Evolutionary conservation across 2,329 filamentous ascomycete species (phyloP).

Genomic region (Penicillium sp.): DNA sequence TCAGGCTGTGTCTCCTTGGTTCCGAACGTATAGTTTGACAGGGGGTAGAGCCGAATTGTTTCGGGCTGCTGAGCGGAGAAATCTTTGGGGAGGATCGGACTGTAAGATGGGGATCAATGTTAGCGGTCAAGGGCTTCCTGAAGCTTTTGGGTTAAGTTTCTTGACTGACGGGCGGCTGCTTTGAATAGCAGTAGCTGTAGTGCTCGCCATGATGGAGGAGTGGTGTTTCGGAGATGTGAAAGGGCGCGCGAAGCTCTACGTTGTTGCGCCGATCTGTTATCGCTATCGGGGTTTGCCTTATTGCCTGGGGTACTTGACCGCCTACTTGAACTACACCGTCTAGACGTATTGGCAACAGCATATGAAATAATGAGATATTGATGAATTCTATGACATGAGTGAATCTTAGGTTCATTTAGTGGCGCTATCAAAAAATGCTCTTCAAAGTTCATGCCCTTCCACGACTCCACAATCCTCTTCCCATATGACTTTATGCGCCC

Average conservation of each 20-base stretch:
- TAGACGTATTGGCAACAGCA: neutral
- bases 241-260: conserved; percentile 2
- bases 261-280: conserved; percentile 11
- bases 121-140: neutral
- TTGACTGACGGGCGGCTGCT: conserved; percentile 65
- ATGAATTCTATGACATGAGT: no score
- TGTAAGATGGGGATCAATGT: conserved; percentile 25
- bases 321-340: neutral
- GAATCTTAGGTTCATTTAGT: neutral
- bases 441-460: conserved; percentile 1
- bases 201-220: conserved; percentile 69
- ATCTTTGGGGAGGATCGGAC: conserved; percentile 72
- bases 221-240: neutral
- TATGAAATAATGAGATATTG: neutral
- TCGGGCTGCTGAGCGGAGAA: conserved; percentile 89
- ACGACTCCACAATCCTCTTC: conserved; percentile 10
- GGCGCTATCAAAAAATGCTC: neutral
- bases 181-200: conserved; percentile 72
- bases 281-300: conserved; percentile 7
- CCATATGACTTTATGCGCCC: conserved; percentile 5
- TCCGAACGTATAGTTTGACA: conserved; percentile 98
- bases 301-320: conserved; percentile 1
- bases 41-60: conserved; percentile 86
- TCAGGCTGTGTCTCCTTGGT: conserved; percentile 98
- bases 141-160: neutral